A percentile compares a stretch with the other conserved stretches of the same genome.
These are phyloP conservation scores for Kazachstania viticola DNA, from an alignment of 805 yeast species.

Conservation along the genomic window DNA sequence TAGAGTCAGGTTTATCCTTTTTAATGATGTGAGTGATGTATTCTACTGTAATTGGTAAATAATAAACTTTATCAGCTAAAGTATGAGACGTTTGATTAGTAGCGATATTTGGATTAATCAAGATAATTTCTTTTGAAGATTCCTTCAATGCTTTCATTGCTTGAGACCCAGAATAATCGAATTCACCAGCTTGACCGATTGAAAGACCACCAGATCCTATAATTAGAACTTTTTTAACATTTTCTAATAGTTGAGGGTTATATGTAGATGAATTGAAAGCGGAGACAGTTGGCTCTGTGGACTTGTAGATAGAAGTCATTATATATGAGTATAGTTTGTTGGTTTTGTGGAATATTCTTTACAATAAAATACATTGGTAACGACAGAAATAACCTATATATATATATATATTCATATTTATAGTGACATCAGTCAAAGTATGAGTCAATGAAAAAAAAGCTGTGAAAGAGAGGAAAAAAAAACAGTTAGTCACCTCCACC, in stretches of 20 bases:
- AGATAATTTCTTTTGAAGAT: constrained; percentile 72
- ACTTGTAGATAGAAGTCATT: constrained; percentile 20
- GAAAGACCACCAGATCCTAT: constrained; percentile 97
- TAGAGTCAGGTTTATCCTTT: constrained; percentile 94
- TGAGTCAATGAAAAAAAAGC: background rate
- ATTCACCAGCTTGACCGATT: constrained; percentile 98
- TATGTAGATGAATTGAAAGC: constrained; percentile 21
- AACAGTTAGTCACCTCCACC: no score
- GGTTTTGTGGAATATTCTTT: background rate
- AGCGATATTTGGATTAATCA: constrained; percentile 92
- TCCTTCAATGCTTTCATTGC: constrained; percentile 93
- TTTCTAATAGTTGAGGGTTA: constrained; percentile 24
- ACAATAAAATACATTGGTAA: background rate
- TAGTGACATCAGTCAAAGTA: background rate
- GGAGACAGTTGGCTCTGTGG: constrained; percentile 21
- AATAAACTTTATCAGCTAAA: constrained; percentile 90
- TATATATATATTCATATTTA: constrained; percentile 1
- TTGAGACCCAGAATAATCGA: constrained; percentile 94
- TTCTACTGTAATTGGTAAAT: constrained; percentile 93
- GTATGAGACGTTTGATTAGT: constrained; percentile 94
- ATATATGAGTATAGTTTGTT: constrained; percentile 1
- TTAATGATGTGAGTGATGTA: constrained; percentile 91
- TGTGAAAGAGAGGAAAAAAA: background rate
- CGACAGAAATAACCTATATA: background rate
- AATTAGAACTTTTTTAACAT: constrained; percentile 49